Conservation (phyloP, 2,329 filamentous ascomycete species). For the Fusarium vanettenii region DNA sequence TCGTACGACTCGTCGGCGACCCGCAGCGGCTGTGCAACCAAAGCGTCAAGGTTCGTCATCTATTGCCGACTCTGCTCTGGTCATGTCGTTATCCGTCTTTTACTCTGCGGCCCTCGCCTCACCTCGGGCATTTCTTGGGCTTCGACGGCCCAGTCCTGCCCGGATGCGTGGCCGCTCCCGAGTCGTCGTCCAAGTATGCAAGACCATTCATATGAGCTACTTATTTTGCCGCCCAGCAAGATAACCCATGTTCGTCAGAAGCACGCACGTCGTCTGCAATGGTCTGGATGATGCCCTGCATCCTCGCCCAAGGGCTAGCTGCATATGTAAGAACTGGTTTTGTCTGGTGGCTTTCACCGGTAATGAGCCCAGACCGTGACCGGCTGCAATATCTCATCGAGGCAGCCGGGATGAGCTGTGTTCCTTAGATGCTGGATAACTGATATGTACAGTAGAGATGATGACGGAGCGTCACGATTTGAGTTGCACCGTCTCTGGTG, state of each 20-base stretch:
- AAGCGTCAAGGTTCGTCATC: constrained; percentile 11
- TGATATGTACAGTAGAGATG: constrained; percentile 13
- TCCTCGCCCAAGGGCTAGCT: constrained; percentile 28
- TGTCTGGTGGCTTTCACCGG: constrained; percentile 27
- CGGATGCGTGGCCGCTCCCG: constrained; percentile 11
- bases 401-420: constrained; percentile 13
- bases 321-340: constrained; percentile 31
- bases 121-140: constrained; percentile 3
- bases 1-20: constrained; percentile 29
- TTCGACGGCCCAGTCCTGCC: neutral
- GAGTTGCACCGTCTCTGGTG: neutral
- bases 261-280: constrained; percentile 18
- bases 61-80: constrained; percentile 19
- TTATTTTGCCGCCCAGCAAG: neutral
- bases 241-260: constrained; percentile 5
- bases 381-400: constrained; percentile 27
- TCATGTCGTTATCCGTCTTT: constrained; percentile 13
- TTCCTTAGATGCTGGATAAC: neutral
- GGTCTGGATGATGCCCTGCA: constrained; percentile 21
- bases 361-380: constrained; percentile 18
- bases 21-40: constrained; percentile 21
- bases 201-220: constrained; percentile 8
- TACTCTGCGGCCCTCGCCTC: neutral
- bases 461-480: constrained; percentile 6
- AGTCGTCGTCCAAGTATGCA: constrained; percentile 26